A percentile compares a stretch with the other conserved stretches of the same genome.
Evolutionary conservation across 2,329 filamentous ascomycete genomes (phyloP).

Genomic region (Penicillium sp.): DNA sequence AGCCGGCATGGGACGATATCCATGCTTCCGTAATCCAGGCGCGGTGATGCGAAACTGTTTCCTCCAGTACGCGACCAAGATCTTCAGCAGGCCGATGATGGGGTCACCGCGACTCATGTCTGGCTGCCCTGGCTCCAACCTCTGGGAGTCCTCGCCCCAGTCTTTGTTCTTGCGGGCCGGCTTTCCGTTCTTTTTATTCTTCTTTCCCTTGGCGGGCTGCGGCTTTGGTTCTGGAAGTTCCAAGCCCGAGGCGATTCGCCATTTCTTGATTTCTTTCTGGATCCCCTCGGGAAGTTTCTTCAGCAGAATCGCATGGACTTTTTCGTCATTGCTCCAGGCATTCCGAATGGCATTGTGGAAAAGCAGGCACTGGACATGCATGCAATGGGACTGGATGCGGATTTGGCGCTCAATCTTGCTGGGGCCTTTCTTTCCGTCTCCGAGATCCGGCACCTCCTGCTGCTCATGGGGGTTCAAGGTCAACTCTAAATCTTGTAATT

Average conservation of each 20-base stretch:
- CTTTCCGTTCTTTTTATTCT: slow-evolving; percentile 36
- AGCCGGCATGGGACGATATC: slow-evolving; percentile 73
- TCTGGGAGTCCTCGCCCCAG: slow-evolving; percentile 65
- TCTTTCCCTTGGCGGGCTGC: slow-evolving; percentile 37
- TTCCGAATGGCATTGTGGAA: slow-evolving; percentile 88
- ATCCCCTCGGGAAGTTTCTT: slow-evolving; percentile 64
- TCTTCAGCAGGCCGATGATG: slow-evolving; percentile 66
- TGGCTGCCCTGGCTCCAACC: slow-evolving; percentile 61
- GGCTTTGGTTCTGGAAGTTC: slow-evolving; percentile 40
- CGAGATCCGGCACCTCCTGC: slow-evolving; percentile 51
- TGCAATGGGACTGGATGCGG: slow-evolving; percentile 71
- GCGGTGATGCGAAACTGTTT: slow-evolving; percentile 71
- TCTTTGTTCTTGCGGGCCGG: slow-evolving; percentile 50
- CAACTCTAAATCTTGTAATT: slow-evolving; percentile 65
- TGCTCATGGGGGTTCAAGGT: slow-evolving; percentile 55
- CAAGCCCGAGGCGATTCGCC: slow-evolving; percentile 63
- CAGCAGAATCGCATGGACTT: slow-evolving; percentile 69
- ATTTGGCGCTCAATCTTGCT: slow-evolving; percentile 78
- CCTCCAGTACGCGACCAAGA: slow-evolving; percentile 81
- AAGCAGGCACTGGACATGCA: slow-evolving; percentile 81
- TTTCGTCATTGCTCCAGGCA: slow-evolving; percentile 70
- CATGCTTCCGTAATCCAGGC: slow-evolving; percentile 78
- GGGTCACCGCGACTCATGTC: slow-evolving; percentile 82
- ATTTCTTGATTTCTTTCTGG: slow-evolving; percentile 67
- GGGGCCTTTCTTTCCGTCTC: slow-evolving; percentile 70